Evolutionary conservation across 495 filamentous ascomycete genomes (phyloP).

Genomic region (Aspergillus sclerotioniger): DNA sequence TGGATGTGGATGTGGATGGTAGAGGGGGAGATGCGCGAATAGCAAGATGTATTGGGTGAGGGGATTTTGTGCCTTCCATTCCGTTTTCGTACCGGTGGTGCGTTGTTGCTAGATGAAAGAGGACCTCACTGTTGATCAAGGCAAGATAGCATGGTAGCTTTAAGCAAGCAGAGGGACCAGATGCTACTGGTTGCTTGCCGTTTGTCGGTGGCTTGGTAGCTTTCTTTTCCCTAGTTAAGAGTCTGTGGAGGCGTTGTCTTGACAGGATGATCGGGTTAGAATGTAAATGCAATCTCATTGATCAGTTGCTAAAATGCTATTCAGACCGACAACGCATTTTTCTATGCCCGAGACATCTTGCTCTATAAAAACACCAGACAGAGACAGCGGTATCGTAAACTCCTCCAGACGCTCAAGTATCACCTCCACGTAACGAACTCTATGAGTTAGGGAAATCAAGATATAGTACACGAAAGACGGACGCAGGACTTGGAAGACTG

Average conservation of each 20-base stretch:
- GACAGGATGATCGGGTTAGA: background rate
- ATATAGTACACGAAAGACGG: background rate
- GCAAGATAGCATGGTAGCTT: background rate
- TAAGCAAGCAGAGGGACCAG: background rate
- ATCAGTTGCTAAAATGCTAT: background rate
- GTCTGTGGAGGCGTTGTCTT: background rate
- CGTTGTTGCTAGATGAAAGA: too few species aligned
- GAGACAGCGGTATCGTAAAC: background rate
- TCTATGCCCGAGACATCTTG: background rate
- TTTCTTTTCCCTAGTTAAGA: background rate
- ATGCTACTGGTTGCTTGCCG: background rate
- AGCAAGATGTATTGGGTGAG: too few species aligned
- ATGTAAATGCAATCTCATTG: background rate
- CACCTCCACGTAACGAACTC: background rate
- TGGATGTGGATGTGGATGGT: too few species aligned
- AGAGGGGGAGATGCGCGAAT: too few species aligned
- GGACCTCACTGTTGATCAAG: background rate
- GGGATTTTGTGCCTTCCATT: too few species aligned
- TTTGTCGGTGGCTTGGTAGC: background rate
- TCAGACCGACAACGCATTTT: background rate
- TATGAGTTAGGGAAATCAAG: background rate
- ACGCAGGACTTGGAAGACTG: background rate
- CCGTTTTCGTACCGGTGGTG: too few species aligned
- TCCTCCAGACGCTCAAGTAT: background rate
- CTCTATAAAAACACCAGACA: background rate